phyloP scores from a whole-genome alignment of 805 yeast species.

The Millerozyma miso region DNA sequence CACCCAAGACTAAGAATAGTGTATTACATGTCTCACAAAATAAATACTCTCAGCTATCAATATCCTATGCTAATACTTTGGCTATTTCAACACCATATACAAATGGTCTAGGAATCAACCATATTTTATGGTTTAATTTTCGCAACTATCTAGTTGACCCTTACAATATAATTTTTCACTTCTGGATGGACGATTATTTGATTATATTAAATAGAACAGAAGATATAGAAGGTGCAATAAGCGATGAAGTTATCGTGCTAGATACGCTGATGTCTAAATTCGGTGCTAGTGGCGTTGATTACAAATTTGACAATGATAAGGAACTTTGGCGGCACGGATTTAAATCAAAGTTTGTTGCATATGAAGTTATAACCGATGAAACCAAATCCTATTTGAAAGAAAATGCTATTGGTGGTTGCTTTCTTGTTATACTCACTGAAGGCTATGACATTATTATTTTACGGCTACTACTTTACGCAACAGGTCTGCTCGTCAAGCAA shows the following conservation, averaged over 20 bases:
- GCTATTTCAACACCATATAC: constrained; percentile 28
- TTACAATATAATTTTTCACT: constrained; percentile 30
- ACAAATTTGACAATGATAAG: constrained; percentile 34
- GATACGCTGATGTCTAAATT: constrained; percentile 26
- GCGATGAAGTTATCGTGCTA: constrained; percentile 35
- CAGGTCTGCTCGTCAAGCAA: neutral
- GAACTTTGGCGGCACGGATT: constrained; percentile 38
- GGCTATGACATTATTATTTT: constrained; percentile 26
- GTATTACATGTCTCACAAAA: constrained; percentile 20
- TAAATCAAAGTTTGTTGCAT: constrained; percentile 17
- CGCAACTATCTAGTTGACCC: constrained; percentile 28
- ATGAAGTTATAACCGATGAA: constrained; percentile 12
- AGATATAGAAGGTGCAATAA: constrained; percentile 13
- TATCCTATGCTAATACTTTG: constrained; percentile 24
- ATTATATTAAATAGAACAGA: constrained; percentile 28
- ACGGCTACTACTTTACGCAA: constrained; percentile 13
- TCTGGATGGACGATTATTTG: constrained; percentile 33
- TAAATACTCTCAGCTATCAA: constrained; percentile 20
- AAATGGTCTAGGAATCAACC: constrained; percentile 20
- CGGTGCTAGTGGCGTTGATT: constrained; percentile 28
- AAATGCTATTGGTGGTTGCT: neutral
- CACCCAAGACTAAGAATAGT: constrained; percentile 16
- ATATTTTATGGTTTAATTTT: constrained; percentile 38
- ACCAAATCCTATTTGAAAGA: neutral
- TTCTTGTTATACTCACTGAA: constrained; percentile 24